A percentile compares a stretch with the other conserved stretches of the same genome.
Conservation (phyloP, 495 filamentous ascomycete species). For the Cenococcum geophilum region DNA sequence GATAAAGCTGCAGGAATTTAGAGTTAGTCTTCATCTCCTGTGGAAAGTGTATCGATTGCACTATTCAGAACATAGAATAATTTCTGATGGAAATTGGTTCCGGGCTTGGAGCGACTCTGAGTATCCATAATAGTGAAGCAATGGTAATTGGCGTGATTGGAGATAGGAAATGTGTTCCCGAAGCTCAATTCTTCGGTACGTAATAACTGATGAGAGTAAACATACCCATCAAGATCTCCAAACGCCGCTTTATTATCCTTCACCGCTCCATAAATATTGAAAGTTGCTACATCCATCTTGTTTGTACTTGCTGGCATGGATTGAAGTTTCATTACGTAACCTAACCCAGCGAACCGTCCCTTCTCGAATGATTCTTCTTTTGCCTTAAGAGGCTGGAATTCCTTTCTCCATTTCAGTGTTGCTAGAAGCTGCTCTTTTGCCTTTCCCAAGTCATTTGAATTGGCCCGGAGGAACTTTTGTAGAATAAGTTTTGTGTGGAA, state of each 20-base stretch:
- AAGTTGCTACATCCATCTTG: slow-evolving; percentile 53
- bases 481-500: slow-evolving; percentile 73
- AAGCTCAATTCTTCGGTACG: neutral
- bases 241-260: slow-evolving; percentile 72
- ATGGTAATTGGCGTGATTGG: too few species aligned
- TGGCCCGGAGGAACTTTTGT: slow-evolving; percentile 88
- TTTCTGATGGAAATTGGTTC: too few species aligned
- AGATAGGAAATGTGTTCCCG: too few species aligned
- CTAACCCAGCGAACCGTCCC: slow-evolving; percentile 53
- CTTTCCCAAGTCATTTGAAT: slow-evolving; percentile 63
- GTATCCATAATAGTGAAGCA: too few species aligned
- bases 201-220: slow-evolving; percentile 12
- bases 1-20: slow-evolving; percentile 55
- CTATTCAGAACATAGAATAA: too few species aligned
- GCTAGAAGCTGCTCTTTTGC: slow-evolving; percentile 70
- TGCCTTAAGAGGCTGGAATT: slow-evolving; percentile 47
- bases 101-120: too few species aligned
- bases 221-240: slow-evolving; percentile 68
- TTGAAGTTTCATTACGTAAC: slow-evolving; percentile 48
- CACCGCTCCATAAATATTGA: slow-evolving; percentile 76
- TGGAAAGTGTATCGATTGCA: neutral
- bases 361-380: slow-evolving; percentile 44
- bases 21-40: neutral
- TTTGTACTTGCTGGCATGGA: slow-evolving; percentile 39
- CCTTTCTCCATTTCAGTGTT: slow-evolving; percentile 73